Evolutionary conservation across 139 green algal genomes (phyloP).

Genomic region (Microglena sp.): DNA sequence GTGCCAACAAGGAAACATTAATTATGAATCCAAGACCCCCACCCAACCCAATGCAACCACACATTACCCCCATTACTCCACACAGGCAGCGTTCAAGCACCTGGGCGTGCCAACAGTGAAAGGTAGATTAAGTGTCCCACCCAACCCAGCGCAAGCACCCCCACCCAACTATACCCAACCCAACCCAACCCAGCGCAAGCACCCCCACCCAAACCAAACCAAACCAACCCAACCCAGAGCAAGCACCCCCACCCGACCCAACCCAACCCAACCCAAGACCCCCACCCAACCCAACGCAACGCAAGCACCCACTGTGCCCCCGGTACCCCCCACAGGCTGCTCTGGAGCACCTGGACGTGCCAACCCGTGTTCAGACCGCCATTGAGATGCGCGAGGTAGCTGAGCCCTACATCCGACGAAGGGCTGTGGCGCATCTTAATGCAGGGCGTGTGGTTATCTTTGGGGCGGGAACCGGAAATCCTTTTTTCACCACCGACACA

Average conservation of each 20-base stretch:
- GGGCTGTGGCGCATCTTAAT: conserved; percentile 90
- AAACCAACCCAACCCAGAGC: not conserved
- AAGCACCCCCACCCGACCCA: not conserved
- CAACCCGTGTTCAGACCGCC: conserved; percentile 70
- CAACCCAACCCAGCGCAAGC: not conserved
- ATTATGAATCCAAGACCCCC: no score
- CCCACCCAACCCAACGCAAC: no score
- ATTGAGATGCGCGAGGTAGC: conserved; percentile 94
- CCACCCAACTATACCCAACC: not conserved
- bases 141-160: not conserved
- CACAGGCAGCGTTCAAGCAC: not conserved
- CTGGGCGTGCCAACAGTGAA: not conserved
- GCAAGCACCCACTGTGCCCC: not conserved
- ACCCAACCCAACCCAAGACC: not conserved
- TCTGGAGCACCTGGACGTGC: conserved; percentile 60
- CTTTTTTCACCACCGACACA: conserved; percentile 98
- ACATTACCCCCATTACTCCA: no score
- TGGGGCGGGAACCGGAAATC: conserved; percentile 89
- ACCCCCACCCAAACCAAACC: not conserved
- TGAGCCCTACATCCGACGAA: conserved; percentile 93
- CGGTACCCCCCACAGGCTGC: conserved; percentile 34
- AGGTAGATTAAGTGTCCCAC: conserved; percentile 15
- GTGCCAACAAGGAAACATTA: conserved; percentile 35
- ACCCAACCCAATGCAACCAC: no score
- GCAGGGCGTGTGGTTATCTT: conserved; percentile 93